Evolutionary conservation across 164 flowering plant genomes (phyloP).

Genomic region (Warburgia ugandensis): DNA sequence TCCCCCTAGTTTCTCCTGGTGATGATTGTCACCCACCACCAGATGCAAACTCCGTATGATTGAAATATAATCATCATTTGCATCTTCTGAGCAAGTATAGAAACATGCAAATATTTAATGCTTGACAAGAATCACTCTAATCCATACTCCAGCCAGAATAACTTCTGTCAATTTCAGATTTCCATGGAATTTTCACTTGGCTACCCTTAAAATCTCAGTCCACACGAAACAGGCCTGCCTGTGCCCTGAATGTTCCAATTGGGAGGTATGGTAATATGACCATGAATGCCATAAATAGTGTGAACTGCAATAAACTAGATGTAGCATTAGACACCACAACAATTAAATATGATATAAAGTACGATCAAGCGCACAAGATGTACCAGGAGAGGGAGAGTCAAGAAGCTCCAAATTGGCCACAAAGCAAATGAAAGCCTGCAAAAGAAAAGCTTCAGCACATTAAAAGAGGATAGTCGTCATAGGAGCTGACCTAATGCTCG

Average conservation of each 20-base stretch:
- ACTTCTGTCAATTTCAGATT: conserved; percentile 13
- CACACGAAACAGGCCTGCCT: conserved; percentile 38
- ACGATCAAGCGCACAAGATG: neutral
- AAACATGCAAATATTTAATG: neutral
- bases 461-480: neutral
- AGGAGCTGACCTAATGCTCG: neutral
- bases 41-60: too few species aligned
- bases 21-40: too few species aligned
- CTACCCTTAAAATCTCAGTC: conserved; percentile 33
- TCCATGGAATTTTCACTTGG: conserved; percentile 1
- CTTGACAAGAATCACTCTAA: conserved; percentile 5
- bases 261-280: conserved; percentile 47
- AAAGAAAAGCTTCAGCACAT: conserved; percentile 16
- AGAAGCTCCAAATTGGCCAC: conserved; percentile 94
- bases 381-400: conserved; percentile 92
- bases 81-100: conserved; percentile 7
- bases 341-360: neutral
- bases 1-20: too few species aligned
- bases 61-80: neutral
- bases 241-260: conserved; percentile 36
- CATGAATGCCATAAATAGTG: conserved; percentile 77
- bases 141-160: conserved; percentile 2
- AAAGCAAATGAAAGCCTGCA: conserved; percentile 72
- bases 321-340: conserved; percentile 2
- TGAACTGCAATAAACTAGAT: conserved; percentile 51